Evolutionary conservation across 2,329 filamentous ascomycete genomes (phyloP), one percentile per base, ranked within the genome.

Genomic region (Fusarium verticillioides): DNA sequence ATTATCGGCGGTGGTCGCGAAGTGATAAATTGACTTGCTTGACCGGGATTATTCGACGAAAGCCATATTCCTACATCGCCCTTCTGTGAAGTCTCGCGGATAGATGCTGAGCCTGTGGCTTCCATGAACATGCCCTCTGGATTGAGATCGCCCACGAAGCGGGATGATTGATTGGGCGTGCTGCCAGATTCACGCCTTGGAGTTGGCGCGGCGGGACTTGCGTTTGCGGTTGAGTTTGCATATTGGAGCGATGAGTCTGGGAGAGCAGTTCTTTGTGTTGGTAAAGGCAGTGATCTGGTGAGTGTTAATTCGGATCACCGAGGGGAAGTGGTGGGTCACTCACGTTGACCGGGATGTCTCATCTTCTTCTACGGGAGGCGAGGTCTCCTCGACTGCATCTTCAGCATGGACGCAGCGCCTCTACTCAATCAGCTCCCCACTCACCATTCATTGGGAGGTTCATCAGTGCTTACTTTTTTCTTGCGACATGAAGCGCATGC

Each of bases 61-160:
- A 89, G 83, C 87, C 88, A 90, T 23, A 90, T 85, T 11, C 89
- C 89, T 2, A 90, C 83, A 44, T 88, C 87, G 53, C 87, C 86
- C 37, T 85, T 85, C 53, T 86, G 83, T 0, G 87, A 85, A 1
- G 79, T 78, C 16, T 80, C 79, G 9, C 79, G 77, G 26, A 79
- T 60, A 0, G 80, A 79, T 11, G 76, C 76, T 7, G 81, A 80
- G 7, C 81, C 81, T 5, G 87, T 87, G 4, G 87, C 88, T 72
- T 89, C 87, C 73, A 89, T 83, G 63, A 91, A 88, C 77, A 90
- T 87, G 65, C 86, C 86, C 77, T 90, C 89, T 4, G 89, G 89
- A 71, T 89, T 91, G 34, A 90, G 75, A 74, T 90, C 88, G 23
- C 88, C 88, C 42, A 90, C 85, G 61, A 90, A 90, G 11, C 88